Percentiles rank a stretch among this genome's conserved stretches.
Evolutionary conservation across 148 eudicot genomes (phyloP).

Genomic region (Chenopodium berlandieri): DNA sequence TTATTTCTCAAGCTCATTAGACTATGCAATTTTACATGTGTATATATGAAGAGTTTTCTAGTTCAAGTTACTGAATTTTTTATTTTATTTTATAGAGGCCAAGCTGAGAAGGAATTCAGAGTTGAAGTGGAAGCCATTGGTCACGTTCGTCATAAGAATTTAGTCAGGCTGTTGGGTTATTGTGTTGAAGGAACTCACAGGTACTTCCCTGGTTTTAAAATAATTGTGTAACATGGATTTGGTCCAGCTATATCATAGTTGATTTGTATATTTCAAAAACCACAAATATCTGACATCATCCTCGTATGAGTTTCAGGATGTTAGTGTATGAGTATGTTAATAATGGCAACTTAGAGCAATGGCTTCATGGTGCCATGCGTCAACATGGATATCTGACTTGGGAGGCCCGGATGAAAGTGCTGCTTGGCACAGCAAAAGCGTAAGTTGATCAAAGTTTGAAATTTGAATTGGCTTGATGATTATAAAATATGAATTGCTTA

Average conservation of each 20-base stretch:
- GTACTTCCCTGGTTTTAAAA: slow-evolving; percentile 27
- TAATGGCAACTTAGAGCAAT: slow-evolving; percentile 75
- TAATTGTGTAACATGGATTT: background rate
- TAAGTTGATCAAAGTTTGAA: slow-evolving; percentile 34
- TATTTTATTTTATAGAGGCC: slow-evolving; percentile 41
- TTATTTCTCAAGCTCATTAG: background rate
- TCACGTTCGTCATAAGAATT: slow-evolving; percentile 65
- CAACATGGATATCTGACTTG: slow-evolving; percentile 71
- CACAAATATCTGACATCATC: slow-evolving; percentile 10
- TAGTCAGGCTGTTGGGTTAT: slow-evolving; percentile 68
- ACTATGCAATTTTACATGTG: background rate
- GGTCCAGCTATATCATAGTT: background rate
- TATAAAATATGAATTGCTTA: background rate
- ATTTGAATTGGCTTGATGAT: background rate
- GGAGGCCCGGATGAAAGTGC: slow-evolving; percentile 68
- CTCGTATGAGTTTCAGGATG: slow-evolving; percentile 44
- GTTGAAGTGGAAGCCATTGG: slow-evolving; percentile 81
- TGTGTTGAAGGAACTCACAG: slow-evolving; percentile 74
- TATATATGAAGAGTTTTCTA: slow-evolving; percentile 2
- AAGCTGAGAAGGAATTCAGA: slow-evolving; percentile 71
- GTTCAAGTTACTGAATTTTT: slow-evolving; percentile 3
- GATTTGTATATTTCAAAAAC: background rate
- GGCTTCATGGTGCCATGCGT: slow-evolving; percentile 82
- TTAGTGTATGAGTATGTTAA: slow-evolving; percentile 74
- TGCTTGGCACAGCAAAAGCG: slow-evolving; percentile 81